Evolutionary conservation across 2,329 filamentous ascomycete species (phyloP).

Genomic region (Penicillium sp.): DNA sequence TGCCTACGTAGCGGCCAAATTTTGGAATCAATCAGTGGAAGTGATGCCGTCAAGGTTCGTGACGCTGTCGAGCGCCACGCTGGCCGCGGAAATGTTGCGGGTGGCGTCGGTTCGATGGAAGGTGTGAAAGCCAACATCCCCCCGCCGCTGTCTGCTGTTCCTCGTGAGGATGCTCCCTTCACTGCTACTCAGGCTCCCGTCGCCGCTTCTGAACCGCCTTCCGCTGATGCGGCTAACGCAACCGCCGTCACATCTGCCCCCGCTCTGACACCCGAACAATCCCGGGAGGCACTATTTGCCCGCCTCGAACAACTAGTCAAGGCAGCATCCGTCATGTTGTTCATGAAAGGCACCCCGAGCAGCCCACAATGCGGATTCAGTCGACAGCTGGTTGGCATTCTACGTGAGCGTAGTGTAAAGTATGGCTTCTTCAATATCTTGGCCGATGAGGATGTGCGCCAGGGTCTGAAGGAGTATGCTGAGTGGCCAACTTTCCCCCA

Average conservation of each 20-base stretch:
- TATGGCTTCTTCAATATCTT: constrained; percentile 99
- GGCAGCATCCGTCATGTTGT: constrained; percentile 95
- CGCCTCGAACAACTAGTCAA: constrained; percentile 82
- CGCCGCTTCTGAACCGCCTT: constrained; percentile 16
- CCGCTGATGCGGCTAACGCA: constrained; percentile 24
- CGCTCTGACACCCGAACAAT: constrained; percentile 48
- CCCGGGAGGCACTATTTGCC: constrained; percentile 81
- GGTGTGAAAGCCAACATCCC: constrained; percentile 38
- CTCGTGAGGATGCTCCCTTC: constrained; percentile 34
- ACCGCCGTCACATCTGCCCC: constrained; percentile 25
- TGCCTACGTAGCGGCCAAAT: constrained; percentile 72
- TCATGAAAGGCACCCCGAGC: constrained; percentile 95
- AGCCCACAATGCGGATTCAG: constrained; percentile 91
- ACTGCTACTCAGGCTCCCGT: constrained; percentile 33
- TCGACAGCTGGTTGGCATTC: constrained; percentile 77
- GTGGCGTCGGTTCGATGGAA: constrained; percentile 25
- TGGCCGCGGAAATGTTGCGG: constrained; percentile 39
- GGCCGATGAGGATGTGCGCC: constrained; percentile 93
- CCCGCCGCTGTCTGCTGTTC: constrained; percentile 41
- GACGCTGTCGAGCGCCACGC: constrained; percentile 81
- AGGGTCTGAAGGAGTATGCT: constrained; percentile 94
- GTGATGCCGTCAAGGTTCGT: constrained; percentile 81
- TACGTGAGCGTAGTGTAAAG: constrained; percentile 86
- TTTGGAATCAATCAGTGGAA: constrained; percentile 83
- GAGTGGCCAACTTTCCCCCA: constrained; percentile 99